Evolutionary conservation across 148 eudicot species (phyloP).

Genomic region (Rheum nobile): DNA sequence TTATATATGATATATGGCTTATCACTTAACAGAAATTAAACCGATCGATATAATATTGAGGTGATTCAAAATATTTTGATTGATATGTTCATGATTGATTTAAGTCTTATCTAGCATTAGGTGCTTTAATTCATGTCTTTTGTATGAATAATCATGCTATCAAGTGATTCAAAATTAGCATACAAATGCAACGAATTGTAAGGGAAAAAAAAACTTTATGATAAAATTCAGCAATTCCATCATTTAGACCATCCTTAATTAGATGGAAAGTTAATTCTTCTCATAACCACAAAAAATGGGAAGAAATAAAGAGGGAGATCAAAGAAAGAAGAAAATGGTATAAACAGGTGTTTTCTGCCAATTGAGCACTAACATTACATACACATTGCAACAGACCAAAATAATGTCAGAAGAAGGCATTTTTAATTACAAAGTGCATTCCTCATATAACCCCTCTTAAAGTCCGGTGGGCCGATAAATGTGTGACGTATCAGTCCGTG

Average conservation of each 20-base stretch:
- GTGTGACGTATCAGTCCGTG: too few relatives aligned
- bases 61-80: background rate
- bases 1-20: background rate
- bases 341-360: background rate
- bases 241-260: background rate
- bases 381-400: constrained; percentile 1
- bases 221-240: background rate
- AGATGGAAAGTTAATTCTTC: background rate
- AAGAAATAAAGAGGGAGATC: background rate
- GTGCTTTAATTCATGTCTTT: background rate
- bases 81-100: constrained; percentile 1
- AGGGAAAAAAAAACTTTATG: background rate
- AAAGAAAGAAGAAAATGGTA: background rate
- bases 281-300: background rate
- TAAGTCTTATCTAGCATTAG: background rate
- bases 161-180: background rate
- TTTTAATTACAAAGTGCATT: background rate
- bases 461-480: too few relatives aligned
- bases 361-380: background rate
- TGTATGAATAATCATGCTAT: background rate
- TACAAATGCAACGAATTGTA: background rate
- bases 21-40: background rate
- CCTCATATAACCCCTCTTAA: background rate
- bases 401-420: background rate
- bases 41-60: background rate